Evolutionary conservation across 2,329 filamentous ascomycete species (phyloP), one percentile per base, ranked within the genome.

Genomic region (Periconia sp.): DNA sequence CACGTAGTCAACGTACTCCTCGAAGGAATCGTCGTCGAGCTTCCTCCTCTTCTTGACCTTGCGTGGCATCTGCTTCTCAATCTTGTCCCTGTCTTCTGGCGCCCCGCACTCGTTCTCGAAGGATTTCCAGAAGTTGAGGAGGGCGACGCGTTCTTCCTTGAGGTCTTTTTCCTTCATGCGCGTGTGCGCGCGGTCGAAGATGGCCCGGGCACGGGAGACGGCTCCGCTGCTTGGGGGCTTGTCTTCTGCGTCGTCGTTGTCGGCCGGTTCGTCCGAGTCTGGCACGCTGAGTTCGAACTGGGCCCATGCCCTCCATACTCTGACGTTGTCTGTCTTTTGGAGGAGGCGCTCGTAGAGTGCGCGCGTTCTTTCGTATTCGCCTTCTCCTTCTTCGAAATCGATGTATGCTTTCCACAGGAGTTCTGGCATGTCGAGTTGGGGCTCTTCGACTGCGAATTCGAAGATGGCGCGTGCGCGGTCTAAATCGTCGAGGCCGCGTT

Each of bases 291-390:
- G 89, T 72, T 99, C 94, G 65, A 99, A 97, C 69, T 95, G 89
- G n/a, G 94, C 94, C 73, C 92, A 99, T 69, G 89, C 92, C 71
- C 94, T 95, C 94, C 94, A 99, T 47, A 99, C 94, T 78, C 97
- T 99, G 78, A 96, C 91, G 66, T 99, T 94, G 63, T 94, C 87
- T n/a, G 94, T 96, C 83, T 95, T 96, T 62, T 89, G 79, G 30
- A 99, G 80, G 10, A 99, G 80, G 6, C 92, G 84, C 75, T 97
- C 92, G 73, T 97, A 99, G 31, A 99, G 77, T 3, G 77, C 75
- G 35, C 94, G 81, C 4, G 91, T 90, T 35, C 85, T 80, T 39
- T 91, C 89, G 70, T 92, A 96, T 70, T 96, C 90, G 61, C 86
- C 89, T 70, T 96, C 90, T 60, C 95, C 90, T 66, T 97, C 92